Percentiles rank a stretch among this genome's conserved stretches.
These are phyloP conservation scores for Alternaria metachromatica DNA, from an alignment of 2,329 filamentous ascomycete species.

Conservation along the genomic window DNA sequence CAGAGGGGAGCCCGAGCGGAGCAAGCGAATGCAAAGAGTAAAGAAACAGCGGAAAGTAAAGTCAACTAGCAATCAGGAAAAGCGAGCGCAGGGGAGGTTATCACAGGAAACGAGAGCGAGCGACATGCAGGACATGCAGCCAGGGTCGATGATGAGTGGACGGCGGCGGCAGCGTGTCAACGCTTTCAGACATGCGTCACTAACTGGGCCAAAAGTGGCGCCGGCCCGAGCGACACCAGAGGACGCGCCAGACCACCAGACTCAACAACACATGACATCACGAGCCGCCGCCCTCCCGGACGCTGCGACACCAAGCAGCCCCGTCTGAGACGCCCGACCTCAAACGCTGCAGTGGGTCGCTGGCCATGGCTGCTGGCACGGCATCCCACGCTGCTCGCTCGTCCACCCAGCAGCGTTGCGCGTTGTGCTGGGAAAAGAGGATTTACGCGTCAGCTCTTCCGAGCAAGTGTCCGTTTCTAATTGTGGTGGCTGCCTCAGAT, in stretches of 20 bases:
- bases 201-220: conserved; percentile 2
- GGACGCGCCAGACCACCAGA: conserved; percentile 2
- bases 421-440: conserved; percentile 3
- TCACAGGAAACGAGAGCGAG: conserved; percentile 1
- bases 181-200: conserved; percentile 6
- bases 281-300: conserved; percentile 3
- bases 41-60: neutral
- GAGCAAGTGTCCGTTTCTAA: neutral
- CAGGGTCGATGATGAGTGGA: conserved; percentile 6
- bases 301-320: conserved; percentile 6
- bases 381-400: neutral
- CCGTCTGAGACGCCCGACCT: neutral
- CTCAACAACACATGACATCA: conserved; percentile 10
- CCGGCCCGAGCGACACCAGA: neutral
- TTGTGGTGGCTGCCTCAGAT: conserved; percentile 7
- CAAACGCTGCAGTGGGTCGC: conserved; percentile 1
- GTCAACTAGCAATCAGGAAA: conserved; percentile 10
- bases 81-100: conserved; percentile 1
- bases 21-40: conserved; percentile 3
- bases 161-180: neutral
- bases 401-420: neutral
- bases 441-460: conserved; percentile 8
- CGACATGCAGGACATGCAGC: neutral
- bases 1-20: neutral
- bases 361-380: neutral